Evolutionary conservation across 768 basidiomycete species (phyloP).

Genomic region (Mycena albidolilacea): DNA sequence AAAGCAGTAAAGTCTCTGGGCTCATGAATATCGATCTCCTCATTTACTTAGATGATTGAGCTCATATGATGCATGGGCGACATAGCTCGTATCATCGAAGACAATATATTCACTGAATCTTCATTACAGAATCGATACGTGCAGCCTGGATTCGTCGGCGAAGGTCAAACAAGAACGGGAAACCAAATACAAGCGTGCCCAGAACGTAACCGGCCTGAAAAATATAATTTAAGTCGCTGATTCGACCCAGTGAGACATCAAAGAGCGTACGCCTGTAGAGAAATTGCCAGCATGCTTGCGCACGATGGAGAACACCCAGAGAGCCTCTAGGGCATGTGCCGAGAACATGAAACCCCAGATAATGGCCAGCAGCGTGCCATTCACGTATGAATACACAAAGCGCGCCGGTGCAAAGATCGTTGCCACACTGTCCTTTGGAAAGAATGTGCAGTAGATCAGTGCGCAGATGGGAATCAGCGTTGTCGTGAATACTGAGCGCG

Average conservation of each 20-base stretch:
- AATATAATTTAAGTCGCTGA: background rate
- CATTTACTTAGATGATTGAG: no score
- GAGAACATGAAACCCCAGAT: slow-evolving; percentile 48
- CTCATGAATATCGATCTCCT: no score
- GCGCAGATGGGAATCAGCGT: slow-evolving; percentile 51
- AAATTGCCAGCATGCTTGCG: slow-evolving; percentile 61
- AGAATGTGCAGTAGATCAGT: slow-evolving; percentile 43
- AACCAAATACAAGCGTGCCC: slow-evolving; percentile 67
- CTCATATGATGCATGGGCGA: no score
- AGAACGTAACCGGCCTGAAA: slow-evolving; percentile 68
- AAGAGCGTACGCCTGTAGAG: slow-evolving; percentile 45
- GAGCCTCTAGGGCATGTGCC: slow-evolving; percentile 61
- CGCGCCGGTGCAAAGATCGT: slow-evolving; percentile 52
- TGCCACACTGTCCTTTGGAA: slow-evolving; percentile 41
- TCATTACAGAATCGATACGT: slow-evolving; percentile 84
- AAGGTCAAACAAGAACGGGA: slow-evolving; percentile 68
- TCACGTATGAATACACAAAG: slow-evolving; percentile 48
- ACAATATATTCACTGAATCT: slow-evolving; percentile 62
- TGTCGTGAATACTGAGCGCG: slow-evolving; percentile 46
- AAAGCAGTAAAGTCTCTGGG: no score
- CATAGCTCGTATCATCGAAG: no score
- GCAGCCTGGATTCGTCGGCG: slow-evolving; percentile 73
- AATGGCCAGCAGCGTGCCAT: slow-evolving; percentile 46
- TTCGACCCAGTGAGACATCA: background rate
- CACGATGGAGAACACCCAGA: slow-evolving; percentile 64